Evolutionary conservation across 331 rosid genomes (phyloP).

Genomic region (Pyracantha coccinea): DNA sequence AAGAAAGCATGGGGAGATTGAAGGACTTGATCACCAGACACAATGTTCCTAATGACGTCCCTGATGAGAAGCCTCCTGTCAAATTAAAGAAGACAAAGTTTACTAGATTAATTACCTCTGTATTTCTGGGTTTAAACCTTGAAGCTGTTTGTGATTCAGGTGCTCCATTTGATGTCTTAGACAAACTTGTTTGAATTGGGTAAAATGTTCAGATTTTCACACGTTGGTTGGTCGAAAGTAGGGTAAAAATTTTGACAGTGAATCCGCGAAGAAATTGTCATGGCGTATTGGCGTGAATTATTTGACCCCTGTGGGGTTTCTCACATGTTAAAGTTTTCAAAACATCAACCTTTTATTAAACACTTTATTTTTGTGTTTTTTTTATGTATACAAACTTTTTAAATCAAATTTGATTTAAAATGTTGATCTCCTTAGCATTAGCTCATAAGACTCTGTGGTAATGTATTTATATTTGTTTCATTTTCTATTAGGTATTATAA

Average conservation of each 20-base stretch:
- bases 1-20: constrained; percentile 59
- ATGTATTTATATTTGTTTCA: no score
- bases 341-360: no score
- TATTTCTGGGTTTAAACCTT: background rate
- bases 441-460: no score
- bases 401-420: no score
- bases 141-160: background rate
- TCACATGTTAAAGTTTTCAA: no score
- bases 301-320: no score
- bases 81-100: constrained; percentile 65
- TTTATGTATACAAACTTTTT: no score
- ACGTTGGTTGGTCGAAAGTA: background rate
- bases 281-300: no score
- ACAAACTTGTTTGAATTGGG: background rate
- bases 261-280: background rate
- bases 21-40: constrained; percentile 75
- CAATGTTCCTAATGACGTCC: constrained; percentile 69
- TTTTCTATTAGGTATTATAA: no score
- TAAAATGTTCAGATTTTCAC: background rate
- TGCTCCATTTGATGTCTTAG: background rate
- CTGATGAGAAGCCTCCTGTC: constrained; percentile 52
- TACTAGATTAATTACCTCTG: constrained; percentile 18
- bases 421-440: no score
- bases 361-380: no score
- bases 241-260: background rate